A percentile compares a stretch with the other conserved stretches of the same genome.
phyloP scores from a whole-genome alignment of 768 basidiomycete species.

The Favolaschia claudopus region DNA sequence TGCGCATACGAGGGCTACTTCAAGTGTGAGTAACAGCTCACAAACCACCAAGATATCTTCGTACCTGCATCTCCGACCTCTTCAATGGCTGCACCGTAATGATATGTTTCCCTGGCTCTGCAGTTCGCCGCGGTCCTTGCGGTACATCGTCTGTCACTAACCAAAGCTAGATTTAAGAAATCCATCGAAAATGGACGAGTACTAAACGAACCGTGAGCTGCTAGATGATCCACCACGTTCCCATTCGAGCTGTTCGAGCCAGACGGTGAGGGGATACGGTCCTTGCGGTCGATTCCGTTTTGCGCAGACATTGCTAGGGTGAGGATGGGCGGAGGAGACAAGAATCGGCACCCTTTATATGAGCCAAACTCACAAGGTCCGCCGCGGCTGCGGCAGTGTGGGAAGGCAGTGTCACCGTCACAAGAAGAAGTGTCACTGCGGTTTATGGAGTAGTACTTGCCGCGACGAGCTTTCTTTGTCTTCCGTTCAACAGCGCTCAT shows the following conservation, averaged over 20 bases:
- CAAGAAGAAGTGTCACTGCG: no score
- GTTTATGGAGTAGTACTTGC: no score
- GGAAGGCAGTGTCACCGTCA: no score
- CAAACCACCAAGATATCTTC: constrained; percentile 17
- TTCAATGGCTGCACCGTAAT: constrained; percentile 86
- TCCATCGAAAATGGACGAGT: constrained; percentile 2
- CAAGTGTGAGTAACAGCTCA: background rate
- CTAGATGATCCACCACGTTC: constrained; percentile 79
- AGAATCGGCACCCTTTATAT: constrained; percentile 6
- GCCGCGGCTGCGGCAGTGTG: background rate
- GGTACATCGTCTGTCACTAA: constrained; percentile 71
- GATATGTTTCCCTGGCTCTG: constrained; percentile 47
- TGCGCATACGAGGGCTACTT: constrained; percentile 89
- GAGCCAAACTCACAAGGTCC: constrained; percentile 11
- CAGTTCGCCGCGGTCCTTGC: constrained; percentile 40
- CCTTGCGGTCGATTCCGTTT: constrained; percentile 57
- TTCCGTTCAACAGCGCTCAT: no score
- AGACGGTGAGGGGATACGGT: constrained; percentile 54
- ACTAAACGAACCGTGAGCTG: constrained; percentile 66
- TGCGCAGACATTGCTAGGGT: constrained; percentile 6
- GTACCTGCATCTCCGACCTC: constrained; percentile 86
- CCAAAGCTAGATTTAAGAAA: background rate
- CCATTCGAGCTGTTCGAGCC: constrained; percentile 47
- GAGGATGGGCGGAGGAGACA: background rate
- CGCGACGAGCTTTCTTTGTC: no score